Percentiles rank a stretch among this genome's conserved stretches.
phyloP scores from a whole-genome alignment of 306 rosid species.

The Lathyrus oleraceus region DNA sequence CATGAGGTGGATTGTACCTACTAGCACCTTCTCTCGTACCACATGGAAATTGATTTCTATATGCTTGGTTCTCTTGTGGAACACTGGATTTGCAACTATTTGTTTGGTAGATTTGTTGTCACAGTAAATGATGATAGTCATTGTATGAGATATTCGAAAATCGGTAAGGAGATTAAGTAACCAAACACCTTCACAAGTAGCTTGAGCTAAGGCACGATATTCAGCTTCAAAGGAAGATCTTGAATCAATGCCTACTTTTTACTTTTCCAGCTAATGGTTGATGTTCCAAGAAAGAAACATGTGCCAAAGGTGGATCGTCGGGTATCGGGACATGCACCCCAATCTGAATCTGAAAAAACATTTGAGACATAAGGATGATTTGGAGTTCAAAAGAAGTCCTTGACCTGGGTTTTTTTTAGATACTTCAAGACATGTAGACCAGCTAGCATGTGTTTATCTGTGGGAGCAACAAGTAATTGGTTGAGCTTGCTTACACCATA shows the following conservation, averaged over 20 bases:
- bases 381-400: not conserved
- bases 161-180: not conserved
- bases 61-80: no score
- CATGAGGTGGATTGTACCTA: no score
- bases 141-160: not conserved
- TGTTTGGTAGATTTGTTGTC: not conserved
- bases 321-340: not conserved
- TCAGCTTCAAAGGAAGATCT: not conserved
- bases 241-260: not conserved
- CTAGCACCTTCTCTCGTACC: no score
- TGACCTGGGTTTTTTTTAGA: not conserved
- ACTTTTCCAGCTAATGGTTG: not conserved
- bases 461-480: not conserved
- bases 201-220: not conserved
- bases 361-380: not conserved
- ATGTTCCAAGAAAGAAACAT: not conserved
- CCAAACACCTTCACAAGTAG: not conserved
- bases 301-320: not conserved
- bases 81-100: no score
- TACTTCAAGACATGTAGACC: not conserved
- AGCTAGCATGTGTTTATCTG: not conserved
- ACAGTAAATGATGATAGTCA: not conserved
- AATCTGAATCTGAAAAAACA: not conserved
- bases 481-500: not conserved
- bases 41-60: no score